Percentiles rank a stretch among this genome's conserved stretches.
Conservation (phyloP, 1,284 basidiomycete genomes). For the Ustilago sp. region DNA sequence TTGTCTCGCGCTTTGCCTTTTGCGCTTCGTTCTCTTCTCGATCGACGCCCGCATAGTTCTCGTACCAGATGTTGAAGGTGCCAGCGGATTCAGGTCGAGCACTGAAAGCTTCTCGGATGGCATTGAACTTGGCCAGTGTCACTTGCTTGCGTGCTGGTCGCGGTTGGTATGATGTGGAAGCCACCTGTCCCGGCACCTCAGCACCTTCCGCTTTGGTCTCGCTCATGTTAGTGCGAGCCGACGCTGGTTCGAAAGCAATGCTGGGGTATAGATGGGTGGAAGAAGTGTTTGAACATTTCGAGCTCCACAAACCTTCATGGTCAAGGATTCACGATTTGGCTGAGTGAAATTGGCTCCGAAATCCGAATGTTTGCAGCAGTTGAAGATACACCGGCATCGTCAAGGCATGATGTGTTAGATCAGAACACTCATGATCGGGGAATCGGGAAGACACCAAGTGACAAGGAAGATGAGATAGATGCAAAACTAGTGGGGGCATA, state of each 20-base stretch:
- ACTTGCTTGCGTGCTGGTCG: constrained; percentile 66
- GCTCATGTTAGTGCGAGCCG: constrained; percentile 25
- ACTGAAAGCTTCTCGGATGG: constrained; percentile 60
- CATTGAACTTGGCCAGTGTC: constrained; percentile 58
- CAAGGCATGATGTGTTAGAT: no score
- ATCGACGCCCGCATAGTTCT: constrained; percentile 85
- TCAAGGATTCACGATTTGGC: not conserved
- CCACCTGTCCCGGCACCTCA: constrained; percentile 19
- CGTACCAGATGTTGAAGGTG: constrained; percentile 90
- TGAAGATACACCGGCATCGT: no score
- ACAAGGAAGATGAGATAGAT: no score
- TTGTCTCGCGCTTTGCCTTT: constrained; percentile 89
- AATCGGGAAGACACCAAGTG: no score
- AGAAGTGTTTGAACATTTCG: not conserved
- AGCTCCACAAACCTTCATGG: not conserved
- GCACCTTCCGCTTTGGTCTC: constrained; percentile 8
- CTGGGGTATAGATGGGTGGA: not conserved
- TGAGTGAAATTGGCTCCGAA: constrained; percentile 4
- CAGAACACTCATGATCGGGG: no score
- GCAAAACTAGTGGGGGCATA: no score
- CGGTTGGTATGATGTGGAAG: constrained; percentile 51
- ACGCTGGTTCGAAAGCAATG: not conserved
- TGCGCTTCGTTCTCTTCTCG: constrained; percentile 72
- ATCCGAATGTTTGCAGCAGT: constrained; percentile 8
- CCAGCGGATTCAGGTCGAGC: constrained; percentile 55